These are phyloP conservation scores for Isabelozyma heimii DNA, from an alignment of 805 yeast genomes.

Conservation along the genomic window DNA sequence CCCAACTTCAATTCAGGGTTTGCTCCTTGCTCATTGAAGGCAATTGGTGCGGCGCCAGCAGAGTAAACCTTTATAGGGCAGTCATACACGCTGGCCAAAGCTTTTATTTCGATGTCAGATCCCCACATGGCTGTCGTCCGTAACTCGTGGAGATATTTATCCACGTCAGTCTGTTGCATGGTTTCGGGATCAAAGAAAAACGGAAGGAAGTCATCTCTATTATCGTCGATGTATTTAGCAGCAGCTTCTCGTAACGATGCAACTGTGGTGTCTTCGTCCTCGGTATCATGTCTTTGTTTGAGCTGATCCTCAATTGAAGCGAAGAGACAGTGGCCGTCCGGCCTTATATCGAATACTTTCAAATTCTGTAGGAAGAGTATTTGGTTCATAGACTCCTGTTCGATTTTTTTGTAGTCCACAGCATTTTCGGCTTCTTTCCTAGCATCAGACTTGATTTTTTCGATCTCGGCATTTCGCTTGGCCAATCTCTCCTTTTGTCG, in stretches of 20 bases:
- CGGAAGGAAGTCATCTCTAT: slow-evolving; percentile 75
- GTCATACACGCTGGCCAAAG: slow-evolving; percentile 67
- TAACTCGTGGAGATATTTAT: slow-evolving; percentile 64
- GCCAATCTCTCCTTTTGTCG: slow-evolving; percentile 84
- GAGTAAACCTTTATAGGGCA: slow-evolving; percentile 75
- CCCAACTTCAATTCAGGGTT: slow-evolving; percentile 65
- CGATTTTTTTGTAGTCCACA: slow-evolving; percentile 71
- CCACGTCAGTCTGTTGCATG: slow-evolving; percentile 59
- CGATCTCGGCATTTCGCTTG: slow-evolving; percentile 67
- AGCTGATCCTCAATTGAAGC: slow-evolving; percentile 84
- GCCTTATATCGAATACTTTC: slow-evolving; percentile 65
- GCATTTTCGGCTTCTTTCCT: slow-evolving; percentile 60
- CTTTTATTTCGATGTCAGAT: slow-evolving; percentile 87
- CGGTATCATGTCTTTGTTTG: slow-evolving; percentile 41
- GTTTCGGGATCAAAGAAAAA: slow-evolving; percentile 80
- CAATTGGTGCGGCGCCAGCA: slow-evolving; percentile 70
- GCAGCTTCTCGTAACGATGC: slow-evolving; percentile 61
- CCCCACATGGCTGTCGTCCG: slow-evolving; percentile 93
- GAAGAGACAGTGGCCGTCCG: slow-evolving; percentile 94
- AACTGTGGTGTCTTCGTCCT: slow-evolving; percentile 22
- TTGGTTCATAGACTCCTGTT: slow-evolving; percentile 60
- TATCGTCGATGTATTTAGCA: slow-evolving; percentile 59
- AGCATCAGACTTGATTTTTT: slow-evolving; percentile 64
- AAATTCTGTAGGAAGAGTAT: slow-evolving; percentile 50
- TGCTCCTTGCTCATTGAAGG: slow-evolving; percentile 57